Base-by-base conservation (phyloP, 1,139 yeast genomes). In the Protomyces macrosporus region DNA sequence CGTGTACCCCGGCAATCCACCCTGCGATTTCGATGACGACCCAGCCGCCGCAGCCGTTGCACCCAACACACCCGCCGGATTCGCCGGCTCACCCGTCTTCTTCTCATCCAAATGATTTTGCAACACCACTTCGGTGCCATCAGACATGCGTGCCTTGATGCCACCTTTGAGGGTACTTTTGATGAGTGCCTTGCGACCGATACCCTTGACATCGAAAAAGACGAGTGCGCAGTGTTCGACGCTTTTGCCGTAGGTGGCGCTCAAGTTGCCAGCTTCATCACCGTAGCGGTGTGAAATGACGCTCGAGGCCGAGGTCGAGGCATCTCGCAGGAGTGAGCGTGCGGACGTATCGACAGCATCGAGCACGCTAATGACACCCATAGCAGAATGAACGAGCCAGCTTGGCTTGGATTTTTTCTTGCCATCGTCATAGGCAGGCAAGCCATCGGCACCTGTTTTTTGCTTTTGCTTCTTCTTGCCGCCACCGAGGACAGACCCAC, bases 301-400 rank as follows among this genome's bases (percentile, higher is more conserved):
- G 7, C 55, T 55, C 42, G 39, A 45, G 16, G 53, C 42, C 16
- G 53, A 48, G 10, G 35, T 34, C 7, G 64, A 60, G 32, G 60
- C 64, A n/a, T 37, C 32, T 7, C 53, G 53, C 14, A 60, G 36
- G 35, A 60, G 50, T 16, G 57, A 52, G 39, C 53, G 66, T 80
- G 97, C 68, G 97, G 97, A 0, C 76, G 85, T 37, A 90, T 90
- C 78, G 78, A 81, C 66, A 86, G 87, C 37, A 84, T 90, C 56
- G 78, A 86, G 68, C 78, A 77, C 51, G 75, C 75, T 53, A 77
- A 78, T 58, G 75, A 75, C 30, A 75, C 75, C 65, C 77, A 81
- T 48, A 86, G 90, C 86, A 77, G 80, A 66, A 75, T 77, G 35
- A 84, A 89, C 42, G 76, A 79, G 23, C 32, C 55, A 34, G 30